These are phyloP conservation scores for Dipteronia dyeriana DNA, from an alignment of 345 rosid genomes.

Conservation along the genomic window DNA sequence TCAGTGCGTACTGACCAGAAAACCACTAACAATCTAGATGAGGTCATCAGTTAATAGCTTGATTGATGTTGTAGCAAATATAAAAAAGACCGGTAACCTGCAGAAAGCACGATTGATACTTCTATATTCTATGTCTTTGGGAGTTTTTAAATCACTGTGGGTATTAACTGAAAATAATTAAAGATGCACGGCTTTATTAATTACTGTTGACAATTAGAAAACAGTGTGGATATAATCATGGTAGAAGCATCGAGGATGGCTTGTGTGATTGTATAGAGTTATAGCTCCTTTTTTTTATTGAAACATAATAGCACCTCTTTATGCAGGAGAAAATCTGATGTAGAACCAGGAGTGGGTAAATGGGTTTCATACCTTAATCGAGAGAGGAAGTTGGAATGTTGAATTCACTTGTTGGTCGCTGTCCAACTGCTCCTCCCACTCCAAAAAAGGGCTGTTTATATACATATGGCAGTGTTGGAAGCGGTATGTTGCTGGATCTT, in stretches of 20 bases:
- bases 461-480: conserved; percentile 88
- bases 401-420: conserved; percentile 68
- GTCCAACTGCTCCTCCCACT: conserved; percentile 73
- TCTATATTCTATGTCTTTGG: background rate
- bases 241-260: background rate
- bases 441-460: conserved; percentile 96
- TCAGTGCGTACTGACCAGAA: too few species aligned
- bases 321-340: conserved; percentile 51
- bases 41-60: background rate
- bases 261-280: background rate
- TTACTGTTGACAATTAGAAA: background rate
- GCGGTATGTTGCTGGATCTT: conserved; percentile 55
- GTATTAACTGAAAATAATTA: background rate
- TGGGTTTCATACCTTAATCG: conserved; percentile 96
- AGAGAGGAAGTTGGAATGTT: conserved; percentile 81
- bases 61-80: background rate
- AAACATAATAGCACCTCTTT: conserved; percentile 4
- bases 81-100: background rate
- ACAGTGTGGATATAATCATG: background rate
- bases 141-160: background rate
- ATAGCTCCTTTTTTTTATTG: conserved; percentile 5
- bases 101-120: background rate
- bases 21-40: too few species aligned
- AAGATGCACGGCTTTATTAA: background rate
- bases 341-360: conserved; percentile 91